A percentile compares a stretch with the other conserved stretches of the same genome.
Evolutionary conservation across 2,329 filamentous ascomycete species (phyloP).

Genomic region (Myriosclerotinia scirpicola): DNA sequence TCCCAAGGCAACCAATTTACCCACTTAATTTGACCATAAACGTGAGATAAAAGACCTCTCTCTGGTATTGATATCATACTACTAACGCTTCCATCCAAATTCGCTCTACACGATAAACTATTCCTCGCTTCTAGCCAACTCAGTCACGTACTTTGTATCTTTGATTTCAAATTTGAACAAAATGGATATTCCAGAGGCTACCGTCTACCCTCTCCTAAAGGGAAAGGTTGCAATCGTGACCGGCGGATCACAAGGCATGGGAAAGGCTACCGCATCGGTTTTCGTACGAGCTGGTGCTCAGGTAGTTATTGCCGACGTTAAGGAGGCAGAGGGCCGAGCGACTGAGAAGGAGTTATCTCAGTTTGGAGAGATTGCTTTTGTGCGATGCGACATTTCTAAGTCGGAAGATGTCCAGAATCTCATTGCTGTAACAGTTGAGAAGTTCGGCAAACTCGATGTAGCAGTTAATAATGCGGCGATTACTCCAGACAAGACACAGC

Average conservation of each 20-base stretch:
- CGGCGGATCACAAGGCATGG: constrained; percentile 41
- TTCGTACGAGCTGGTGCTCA: constrained; percentile 20
- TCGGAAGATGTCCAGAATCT: constrained; percentile 18
- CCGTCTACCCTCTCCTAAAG: constrained; percentile 22
- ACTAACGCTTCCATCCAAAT: not conserved
- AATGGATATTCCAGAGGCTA: constrained; percentile 23
- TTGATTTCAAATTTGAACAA: not conserved
- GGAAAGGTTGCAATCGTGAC: constrained; percentile 30
- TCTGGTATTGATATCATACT: not conserved
- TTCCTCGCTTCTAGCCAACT: not conserved
- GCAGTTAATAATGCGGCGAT: constrained; percentile 53
- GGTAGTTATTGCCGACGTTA: constrained; percentile 20
- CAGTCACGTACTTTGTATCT: not conserved
- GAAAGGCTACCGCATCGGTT: constrained; percentile 29
- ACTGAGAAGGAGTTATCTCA: constrained; percentile 16
- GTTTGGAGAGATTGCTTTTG: constrained; percentile 8
- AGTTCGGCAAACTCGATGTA: constrained; percentile 53
- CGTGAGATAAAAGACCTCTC: not conserved
- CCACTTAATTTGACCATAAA: not conserved
- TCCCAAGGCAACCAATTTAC: not conserved
- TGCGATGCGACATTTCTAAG: constrained; percentile 21
- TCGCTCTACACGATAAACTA: not conserved
- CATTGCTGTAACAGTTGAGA: constrained; percentile 42
- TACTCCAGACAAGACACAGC: constrained; percentile 13
- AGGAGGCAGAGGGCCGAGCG: constrained; percentile 5